Evolutionary conservation across 371 early-diverging fungal species (phyloP).

Genomic region (Sporodiniella umbellata): DNA sequence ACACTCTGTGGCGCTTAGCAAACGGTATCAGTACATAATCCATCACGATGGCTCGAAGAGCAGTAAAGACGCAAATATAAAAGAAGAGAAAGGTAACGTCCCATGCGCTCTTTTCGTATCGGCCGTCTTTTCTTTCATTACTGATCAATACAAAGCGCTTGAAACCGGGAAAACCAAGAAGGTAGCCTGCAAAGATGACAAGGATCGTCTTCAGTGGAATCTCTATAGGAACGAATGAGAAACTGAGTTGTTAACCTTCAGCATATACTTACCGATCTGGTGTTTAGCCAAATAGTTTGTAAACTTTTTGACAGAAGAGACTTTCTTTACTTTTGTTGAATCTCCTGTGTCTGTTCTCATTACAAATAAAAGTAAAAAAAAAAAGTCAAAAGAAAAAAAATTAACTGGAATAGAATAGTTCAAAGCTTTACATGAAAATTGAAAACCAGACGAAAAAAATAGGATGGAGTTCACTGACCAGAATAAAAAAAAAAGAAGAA

Average conservation of each 20-base stretch:
- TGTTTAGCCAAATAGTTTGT: slow-evolving; percentile 29
- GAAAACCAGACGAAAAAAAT: too few relatives aligned
- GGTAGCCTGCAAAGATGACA: slow-evolving; percentile 26
- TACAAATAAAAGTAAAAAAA: neutral
- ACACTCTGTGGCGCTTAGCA: slow-evolving; percentile 35
- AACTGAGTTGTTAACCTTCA: too few relatives aligned
- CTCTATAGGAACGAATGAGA: slow-evolving; percentile 11
- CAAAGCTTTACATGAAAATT: too few relatives aligned
- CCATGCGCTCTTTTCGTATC: slow-evolving; percentile 51
- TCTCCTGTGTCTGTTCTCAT: neutral
- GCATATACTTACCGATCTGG: slow-evolving; percentile 34
- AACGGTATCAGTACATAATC: slow-evolving; percentile 53
- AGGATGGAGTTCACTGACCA: too few relatives aligned
- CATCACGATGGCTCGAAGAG: slow-evolving; percentile 55
- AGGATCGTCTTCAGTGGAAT: slow-evolving; percentile 31
- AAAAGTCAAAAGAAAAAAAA: slow-evolving; percentile 1
- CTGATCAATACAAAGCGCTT: slow-evolving; percentile 49
- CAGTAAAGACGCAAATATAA: slow-evolving; percentile 64
- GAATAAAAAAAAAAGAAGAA: neutral
- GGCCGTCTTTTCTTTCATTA: slow-evolving; percentile 34
- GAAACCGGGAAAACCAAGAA: slow-evolving; percentile 30
- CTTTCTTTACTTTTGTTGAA: slow-evolving; percentile 1
- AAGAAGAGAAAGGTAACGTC: slow-evolving; percentile 59
- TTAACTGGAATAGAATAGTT: too few relatives aligned
- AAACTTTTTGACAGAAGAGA: neutral